Conservation (phyloP, 257 asterid species). For the Henckelia pumila region DNA sequence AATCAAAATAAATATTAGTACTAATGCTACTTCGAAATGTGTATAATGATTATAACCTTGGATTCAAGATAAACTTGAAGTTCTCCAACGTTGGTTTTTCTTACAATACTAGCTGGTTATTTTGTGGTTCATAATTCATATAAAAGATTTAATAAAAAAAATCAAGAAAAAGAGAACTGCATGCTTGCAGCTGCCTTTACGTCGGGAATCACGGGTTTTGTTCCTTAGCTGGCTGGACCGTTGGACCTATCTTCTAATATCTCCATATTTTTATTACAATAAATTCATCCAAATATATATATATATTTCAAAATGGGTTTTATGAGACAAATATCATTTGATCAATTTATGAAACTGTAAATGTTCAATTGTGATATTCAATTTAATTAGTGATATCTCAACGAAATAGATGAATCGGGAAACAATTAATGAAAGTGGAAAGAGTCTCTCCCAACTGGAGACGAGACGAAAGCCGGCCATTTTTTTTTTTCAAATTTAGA, state of each 20-base stretch:
- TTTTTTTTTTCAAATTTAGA: neutral
- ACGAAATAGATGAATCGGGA: neutral
- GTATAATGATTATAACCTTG: neutral
- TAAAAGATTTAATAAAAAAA: slow-evolving; percentile 15
- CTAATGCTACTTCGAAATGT: too few relatives aligned
- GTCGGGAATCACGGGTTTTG: slow-evolving; percentile 82
- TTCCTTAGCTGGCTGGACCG: slow-evolving; percentile 40
- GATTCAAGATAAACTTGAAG: slow-evolving; percentile 23
- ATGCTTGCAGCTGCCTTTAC: slow-evolving; percentile 68
- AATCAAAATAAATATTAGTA: too few relatives aligned
- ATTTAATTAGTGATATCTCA: neutral
- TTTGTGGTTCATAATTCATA: slow-evolving; percentile 7
- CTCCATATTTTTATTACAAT: neutral
- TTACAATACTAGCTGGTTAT: neutral
- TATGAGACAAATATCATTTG: neutral
- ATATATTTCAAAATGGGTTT: neutral
- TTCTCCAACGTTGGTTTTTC: slow-evolving; percentile 21
- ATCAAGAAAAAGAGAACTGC: slow-evolving; percentile 28
- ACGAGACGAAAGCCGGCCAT: too few relatives aligned
- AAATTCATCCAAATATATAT: neutral
- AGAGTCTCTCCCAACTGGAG: neutral
- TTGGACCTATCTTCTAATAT: slow-evolving; percentile 38
- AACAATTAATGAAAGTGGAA: neutral
- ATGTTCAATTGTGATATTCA: neutral
- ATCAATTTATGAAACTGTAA: neutral